Base-by-base conservation (phyloP, 129 eudicot genomes). In the Flaveria robusta region DNA sequence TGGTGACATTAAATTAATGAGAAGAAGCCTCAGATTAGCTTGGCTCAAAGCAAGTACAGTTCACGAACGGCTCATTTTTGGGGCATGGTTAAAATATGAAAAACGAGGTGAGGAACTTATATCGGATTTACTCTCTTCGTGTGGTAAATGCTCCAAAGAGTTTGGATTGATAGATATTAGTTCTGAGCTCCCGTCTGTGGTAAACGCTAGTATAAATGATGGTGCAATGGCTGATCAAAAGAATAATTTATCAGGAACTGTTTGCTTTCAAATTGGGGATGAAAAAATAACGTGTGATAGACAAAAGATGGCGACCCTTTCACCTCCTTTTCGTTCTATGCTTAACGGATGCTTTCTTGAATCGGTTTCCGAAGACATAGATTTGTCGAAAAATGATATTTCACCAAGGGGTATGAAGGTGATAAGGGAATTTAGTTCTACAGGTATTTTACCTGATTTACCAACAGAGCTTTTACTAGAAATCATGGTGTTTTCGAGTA, bases 71-170 rank as follows among this genome's bases (percentile, higher is more conserved):
- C 90, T 94, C 7, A 78, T 94, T 8, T 94, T 88, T 29, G 97
- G 97, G 34, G 89, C 98, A 23, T 94, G 98, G 98, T 84, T 94
- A 74, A 94, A 87, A 59, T 94, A 91, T 60, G 97, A 94, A 83
- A 94, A 94, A 88, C 90, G 89, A 70, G 96, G 93, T n/a, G 96
- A 94, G 81, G 98, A 90, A 60, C 84, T 86, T 18, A 88, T 94
- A 68, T 89, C 88, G 24, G 98, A 94, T 72, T 85, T 94, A 79
- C 88, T 94, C 54, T 83, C 91, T 20, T 85, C 97, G 7, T 91
- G 96, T 76, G 92, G 91, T 70, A 91, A 94, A 81, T 88, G 96
- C 72, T 83, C 87, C 0, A 84, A 81, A 74, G 98, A 94, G 81
- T 91, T 91, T 75, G 90, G 88, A 13, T 54, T 72, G 19, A 81